Evolutionary conservation across 225 moss, liverwort and hornwort species (phyloP).

Genomic region (Pleurozium schreberi): DNA sequence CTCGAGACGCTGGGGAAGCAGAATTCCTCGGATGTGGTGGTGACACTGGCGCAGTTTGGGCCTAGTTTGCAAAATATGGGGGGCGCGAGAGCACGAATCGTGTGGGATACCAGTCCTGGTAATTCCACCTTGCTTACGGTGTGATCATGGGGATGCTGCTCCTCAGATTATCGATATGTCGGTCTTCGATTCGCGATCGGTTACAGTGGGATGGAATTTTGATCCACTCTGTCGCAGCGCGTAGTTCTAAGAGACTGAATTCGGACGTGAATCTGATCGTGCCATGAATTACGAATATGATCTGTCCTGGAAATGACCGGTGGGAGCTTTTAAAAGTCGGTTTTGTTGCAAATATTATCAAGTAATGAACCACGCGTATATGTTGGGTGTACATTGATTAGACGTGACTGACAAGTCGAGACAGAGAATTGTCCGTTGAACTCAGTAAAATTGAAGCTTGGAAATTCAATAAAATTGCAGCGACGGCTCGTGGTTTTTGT

Average conservation of each 20-base stretch:
- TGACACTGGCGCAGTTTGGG: constrained; percentile 15
- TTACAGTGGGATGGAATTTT: neutral
- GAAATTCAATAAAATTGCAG: neutral
- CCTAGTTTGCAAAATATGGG: neutral
- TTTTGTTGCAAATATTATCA: neutral
- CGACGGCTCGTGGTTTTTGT: too few relatives aligned
- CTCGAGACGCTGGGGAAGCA: constrained; percentile 1
- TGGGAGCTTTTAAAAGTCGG: too few relatives aligned
- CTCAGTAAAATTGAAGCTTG: neutral
- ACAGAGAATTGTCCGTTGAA: neutral
- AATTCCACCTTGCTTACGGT: neutral
- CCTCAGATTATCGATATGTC: neutral
- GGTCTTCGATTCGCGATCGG: neutral
- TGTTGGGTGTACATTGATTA: neutral
- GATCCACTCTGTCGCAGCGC: neutral
- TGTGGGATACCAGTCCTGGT: neutral
- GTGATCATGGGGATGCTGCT: neutral
- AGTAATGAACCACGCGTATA: too few relatives aligned
- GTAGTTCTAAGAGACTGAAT: neutral
- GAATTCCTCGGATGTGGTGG: neutral
- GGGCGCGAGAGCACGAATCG: neutral
- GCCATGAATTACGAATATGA: neutral
- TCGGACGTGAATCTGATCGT: neutral
- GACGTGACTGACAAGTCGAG: neutral
- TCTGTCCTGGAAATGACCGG: neutral